Conservation (phyloP, 495 filamentous ascomycete species). For the Hypomontagnella monticulosa region DNA sequence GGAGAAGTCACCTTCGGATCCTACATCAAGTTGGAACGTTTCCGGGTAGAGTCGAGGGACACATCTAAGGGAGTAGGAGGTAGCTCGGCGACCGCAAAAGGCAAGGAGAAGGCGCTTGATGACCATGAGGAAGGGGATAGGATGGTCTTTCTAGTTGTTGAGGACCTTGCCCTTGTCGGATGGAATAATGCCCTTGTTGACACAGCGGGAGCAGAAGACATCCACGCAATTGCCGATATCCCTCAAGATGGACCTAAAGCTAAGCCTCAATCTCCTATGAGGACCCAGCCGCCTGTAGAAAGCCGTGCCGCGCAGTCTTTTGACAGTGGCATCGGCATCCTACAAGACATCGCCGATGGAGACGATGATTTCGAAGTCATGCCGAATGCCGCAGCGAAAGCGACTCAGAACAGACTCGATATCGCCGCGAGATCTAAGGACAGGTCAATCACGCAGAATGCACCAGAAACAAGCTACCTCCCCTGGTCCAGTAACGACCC, state of each 20-base stretch:
- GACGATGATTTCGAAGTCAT: constrained; percentile 49
- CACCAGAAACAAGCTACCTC: constrained; percentile 6
- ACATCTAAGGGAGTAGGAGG: background rate
- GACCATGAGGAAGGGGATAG: constrained; percentile 9
- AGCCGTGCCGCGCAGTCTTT: constrained; percentile 3
- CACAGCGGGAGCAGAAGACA: constrained; percentile 24
- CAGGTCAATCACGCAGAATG: background rate
- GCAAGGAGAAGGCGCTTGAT: constrained; percentile 30
- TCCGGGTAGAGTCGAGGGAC: constrained; percentile 38
- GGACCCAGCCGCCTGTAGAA: background rate
- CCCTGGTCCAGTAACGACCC: constrained; percentile 44
- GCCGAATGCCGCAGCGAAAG: constrained; percentile 26
- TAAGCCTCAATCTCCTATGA: constrained; percentile 3
- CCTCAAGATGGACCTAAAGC: constrained; percentile 8
- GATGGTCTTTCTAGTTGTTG: constrained; percentile 53
- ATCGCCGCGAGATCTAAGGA: constrained; percentile 16
- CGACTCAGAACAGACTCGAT: constrained; percentile 35
- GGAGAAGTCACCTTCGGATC: constrained; percentile 51
- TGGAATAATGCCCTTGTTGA: constrained; percentile 50
- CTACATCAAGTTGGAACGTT: constrained; percentile 51
- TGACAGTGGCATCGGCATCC: constrained; percentile 25
- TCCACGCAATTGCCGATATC: constrained; percentile 4
- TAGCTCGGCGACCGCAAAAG: constrained; percentile 15
- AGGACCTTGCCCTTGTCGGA: constrained; percentile 52
- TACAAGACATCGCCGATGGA: constrained; percentile 24